phyloP scores from a whole-genome alignment of 2,329 filamentous ascomycete genomes.

The Calycina herbarum region DNA sequence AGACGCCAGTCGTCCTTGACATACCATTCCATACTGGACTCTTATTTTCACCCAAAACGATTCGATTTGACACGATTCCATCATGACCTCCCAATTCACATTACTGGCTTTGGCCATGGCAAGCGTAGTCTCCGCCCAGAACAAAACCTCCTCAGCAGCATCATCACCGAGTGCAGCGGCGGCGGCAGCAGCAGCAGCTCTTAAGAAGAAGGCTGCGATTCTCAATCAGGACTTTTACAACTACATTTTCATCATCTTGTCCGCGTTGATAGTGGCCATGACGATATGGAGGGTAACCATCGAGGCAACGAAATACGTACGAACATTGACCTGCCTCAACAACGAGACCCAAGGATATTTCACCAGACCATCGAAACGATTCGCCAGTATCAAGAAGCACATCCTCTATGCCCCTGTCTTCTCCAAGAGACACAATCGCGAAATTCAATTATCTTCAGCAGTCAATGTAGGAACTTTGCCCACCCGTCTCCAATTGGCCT shows the following conservation, averaged over 20 bases:
- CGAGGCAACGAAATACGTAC: constrained; percentile 64
- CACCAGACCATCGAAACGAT: constrained; percentile 52
- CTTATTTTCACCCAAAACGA: background rate
- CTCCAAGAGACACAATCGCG: constrained; percentile 73
- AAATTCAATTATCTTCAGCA: constrained; percentile 67
- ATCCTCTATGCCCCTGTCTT: constrained; percentile 70
- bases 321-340: constrained; percentile 72
- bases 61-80: constrained; percentile 4
- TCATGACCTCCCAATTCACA: constrained; percentile 28
- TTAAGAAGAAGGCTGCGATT: constrained; percentile 25
- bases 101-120: constrained; percentile 28
- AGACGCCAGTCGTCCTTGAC: constrained; percentile 15
- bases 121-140: constrained; percentile 22
- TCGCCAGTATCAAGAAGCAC: constrained; percentile 66
- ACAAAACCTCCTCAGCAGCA: constrained; percentile 10
- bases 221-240: constrained; percentile 56
- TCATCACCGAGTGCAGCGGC: constrained; percentile 19
- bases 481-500: constrained; percentile 71
- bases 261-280: constrained; percentile 61
- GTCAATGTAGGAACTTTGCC: constrained; percentile 76
- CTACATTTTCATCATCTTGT: constrained; percentile 64
- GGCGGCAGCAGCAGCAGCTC: constrained; percentile 14
- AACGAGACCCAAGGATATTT: constrained; percentile 83
- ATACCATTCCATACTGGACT: background rate
- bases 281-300: constrained; percentile 66